phyloP scores from a whole-genome alignment of 345 rosid genomes.

The Populus davidiana region DNA sequence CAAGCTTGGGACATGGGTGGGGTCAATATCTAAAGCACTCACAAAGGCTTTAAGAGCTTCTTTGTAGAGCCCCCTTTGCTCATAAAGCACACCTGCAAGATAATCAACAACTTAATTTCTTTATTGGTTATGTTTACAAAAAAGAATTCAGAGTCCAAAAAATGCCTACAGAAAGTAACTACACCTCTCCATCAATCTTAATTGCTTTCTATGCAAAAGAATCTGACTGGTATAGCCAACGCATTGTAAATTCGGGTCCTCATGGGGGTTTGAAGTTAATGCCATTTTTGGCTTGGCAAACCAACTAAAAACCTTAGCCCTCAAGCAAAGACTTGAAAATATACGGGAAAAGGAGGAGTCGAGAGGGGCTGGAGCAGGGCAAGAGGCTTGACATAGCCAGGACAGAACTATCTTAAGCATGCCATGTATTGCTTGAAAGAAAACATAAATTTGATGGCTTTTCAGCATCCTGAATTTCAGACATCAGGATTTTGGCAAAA shows the following conservation, averaged over 20 bases:
- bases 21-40: constrained; percentile 52
- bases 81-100: constrained; percentile 42
- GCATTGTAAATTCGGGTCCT: too few relatives aligned
- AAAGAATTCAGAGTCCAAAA: too few relatives aligned
- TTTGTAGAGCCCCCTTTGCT: constrained; percentile 42
- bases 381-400: not conserved
- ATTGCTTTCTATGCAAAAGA: too few relatives aligned
- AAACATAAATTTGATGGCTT: not conserved
- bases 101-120: not conserved
- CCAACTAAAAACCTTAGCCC: not conserved
- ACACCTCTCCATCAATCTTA: too few relatives aligned
- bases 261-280: not conserved
- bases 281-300: not conserved
- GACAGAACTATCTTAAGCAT: not conserved
- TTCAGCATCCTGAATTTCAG: not conserved
- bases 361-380: not conserved
- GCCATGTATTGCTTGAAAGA: not conserved
- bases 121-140: too few relatives aligned
- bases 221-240: too few relatives aligned
- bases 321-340: not conserved
- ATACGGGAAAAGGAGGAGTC: not conserved
- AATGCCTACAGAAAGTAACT: too few relatives aligned
- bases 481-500: not conserved
- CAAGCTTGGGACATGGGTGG: constrained; percentile 56
- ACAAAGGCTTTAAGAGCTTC: constrained; percentile 50